Percentiles rank a stretch among this genome's conserved stretches.
Conservation (phyloP, 1,284 basidiomycete genomes). For the Cryptococcus wingfieldii region DNA sequence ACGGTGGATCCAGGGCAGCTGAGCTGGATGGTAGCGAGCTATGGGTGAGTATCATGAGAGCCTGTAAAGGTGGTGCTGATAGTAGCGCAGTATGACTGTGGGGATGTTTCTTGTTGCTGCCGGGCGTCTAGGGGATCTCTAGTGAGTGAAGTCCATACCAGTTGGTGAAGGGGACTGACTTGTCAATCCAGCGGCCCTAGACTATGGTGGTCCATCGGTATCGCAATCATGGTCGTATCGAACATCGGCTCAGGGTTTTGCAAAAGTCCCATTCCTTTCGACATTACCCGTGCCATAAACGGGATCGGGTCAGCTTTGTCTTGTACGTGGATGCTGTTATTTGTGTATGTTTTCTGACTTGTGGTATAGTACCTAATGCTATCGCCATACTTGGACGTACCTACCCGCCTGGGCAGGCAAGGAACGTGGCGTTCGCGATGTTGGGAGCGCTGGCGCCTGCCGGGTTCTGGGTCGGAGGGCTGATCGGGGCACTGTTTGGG, state of each 20-base stretch:
- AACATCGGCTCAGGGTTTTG: conserved; percentile 25
- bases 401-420: conserved; percentile 21
- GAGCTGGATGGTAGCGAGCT: conserved; percentile 28
- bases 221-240: conserved; percentile 9
- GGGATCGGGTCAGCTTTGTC: conserved; percentile 31
- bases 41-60: conserved; percentile 11
- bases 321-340: conserved; percentile 6
- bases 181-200: conserved; percentile 15
- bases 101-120: conserved; percentile 30
- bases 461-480: conserved; percentile 28
- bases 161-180: not conserved
- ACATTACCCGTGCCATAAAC: conserved; percentile 26
- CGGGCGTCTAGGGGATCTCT: conserved; percentile 29
- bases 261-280: conserved; percentile 19
- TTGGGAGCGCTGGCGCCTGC: conserved; percentile 29
- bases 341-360: not conserved
- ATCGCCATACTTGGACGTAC: conserved; percentile 28
- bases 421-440: conserved; percentile 28
- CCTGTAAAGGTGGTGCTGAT: not conserved
- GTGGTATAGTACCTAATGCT: conserved; percentile 22
- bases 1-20: conserved; percentile 21
- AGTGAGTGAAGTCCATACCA: conserved; percentile 10
- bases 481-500: conserved; percentile 20
- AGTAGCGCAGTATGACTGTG: conserved; percentile 19
- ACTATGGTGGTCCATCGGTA: conserved; percentile 12